A percentile compares a stretch with the other conserved stretches of the same genome.
phyloP scores from a whole-genome alignment of 805 yeast species.

The Scheffersomyces amazonensis region DNA sequence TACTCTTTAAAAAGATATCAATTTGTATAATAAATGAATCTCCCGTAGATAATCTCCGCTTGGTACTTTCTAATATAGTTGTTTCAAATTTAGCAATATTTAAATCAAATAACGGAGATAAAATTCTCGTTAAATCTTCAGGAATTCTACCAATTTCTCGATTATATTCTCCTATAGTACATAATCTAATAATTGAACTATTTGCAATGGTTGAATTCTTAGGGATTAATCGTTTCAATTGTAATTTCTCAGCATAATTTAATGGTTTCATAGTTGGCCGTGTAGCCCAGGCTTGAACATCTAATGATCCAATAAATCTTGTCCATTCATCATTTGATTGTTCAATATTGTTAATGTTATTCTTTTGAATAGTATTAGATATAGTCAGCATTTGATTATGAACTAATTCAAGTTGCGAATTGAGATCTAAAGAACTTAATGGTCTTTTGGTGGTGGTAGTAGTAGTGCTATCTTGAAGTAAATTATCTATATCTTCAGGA shows the following conservation, averaged over 20 bases:
- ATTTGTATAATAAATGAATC: constrained; percentile 70
- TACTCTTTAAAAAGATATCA: constrained; percentile 55
- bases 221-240: constrained; percentile 34
- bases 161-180: constrained; percentile 17
- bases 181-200: constrained; percentile 33
- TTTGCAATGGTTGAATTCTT: constrained; percentile 19
- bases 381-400: constrained; percentile 9
- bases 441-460: constrained; percentile 1
- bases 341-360: constrained; percentile 7
- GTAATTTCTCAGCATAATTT: constrained; percentile 42
- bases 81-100: constrained; percentile 54
- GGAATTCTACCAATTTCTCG: constrained; percentile 77
- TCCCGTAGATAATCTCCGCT: constrained; percentile 59
- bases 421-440: neutral
- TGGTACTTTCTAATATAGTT: constrained; percentile 56
- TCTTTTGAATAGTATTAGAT: constrained; percentile 9
- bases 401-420: constrained; percentile 7
- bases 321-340: constrained; percentile 19
- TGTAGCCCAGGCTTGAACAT: constrained; percentile 69
- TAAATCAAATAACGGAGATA: constrained; percentile 63
- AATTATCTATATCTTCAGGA: constrained; percentile 18
- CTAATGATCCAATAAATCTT: constrained; percentile 57
- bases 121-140: constrained; percentile 61
- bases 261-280: constrained; percentile 54
- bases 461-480: neutral